Percentiles rank a stretch among this genome's conserved stretches.
These are phyloP conservation scores for Leccinum uliginosum DNA, from an alignment of 768 basidiomycete species.

Conservation along the genomic window DNA sequence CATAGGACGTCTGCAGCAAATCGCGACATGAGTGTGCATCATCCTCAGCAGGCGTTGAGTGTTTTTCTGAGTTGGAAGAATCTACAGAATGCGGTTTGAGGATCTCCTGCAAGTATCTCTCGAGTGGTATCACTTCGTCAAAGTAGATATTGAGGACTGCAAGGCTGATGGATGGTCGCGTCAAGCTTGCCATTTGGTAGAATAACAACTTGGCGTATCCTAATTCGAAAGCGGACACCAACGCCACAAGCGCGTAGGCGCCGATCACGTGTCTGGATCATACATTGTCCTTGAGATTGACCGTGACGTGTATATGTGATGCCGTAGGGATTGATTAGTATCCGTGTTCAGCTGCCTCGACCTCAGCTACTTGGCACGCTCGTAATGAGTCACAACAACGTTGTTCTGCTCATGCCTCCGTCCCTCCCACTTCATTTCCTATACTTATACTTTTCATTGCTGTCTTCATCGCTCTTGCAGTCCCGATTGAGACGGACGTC, in stretches of 20 bases:
- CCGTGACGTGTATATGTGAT: too few species aligned
- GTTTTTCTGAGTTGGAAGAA: slow-evolving; percentile 10
- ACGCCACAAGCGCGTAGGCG: neutral
- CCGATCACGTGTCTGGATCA: neutral
- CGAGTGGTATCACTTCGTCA: slow-evolving; percentile 35
- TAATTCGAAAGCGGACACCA: neutral
- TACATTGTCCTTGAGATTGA: too few species aligned
- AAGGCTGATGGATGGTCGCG: slow-evolving; percentile 17
- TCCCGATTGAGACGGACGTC: too few species aligned
- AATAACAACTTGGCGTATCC: neutral
- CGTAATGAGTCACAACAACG: too few species aligned
- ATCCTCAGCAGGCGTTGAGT: neutral
- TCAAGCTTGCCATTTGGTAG: slow-evolving; percentile 1
- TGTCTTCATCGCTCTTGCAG: too few species aligned
- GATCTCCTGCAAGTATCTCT: slow-evolving; percentile 37
- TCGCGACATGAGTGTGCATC: slow-evolving; percentile 30
- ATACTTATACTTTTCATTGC: too few species aligned
- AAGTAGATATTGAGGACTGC: slow-evolving; percentile 44
- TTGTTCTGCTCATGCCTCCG: too few species aligned
- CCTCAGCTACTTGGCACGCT: too few species aligned
- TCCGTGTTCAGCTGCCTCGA: too few species aligned
- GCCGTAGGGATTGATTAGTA: too few species aligned
- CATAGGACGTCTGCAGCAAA: slow-evolving; percentile 44
- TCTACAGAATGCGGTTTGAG: slow-evolving; percentile 19
- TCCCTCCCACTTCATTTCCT: too few species aligned